phyloP scores from a whole-genome alignment of 106 monocot species.

The Narthecium ossifragum region DNA sequence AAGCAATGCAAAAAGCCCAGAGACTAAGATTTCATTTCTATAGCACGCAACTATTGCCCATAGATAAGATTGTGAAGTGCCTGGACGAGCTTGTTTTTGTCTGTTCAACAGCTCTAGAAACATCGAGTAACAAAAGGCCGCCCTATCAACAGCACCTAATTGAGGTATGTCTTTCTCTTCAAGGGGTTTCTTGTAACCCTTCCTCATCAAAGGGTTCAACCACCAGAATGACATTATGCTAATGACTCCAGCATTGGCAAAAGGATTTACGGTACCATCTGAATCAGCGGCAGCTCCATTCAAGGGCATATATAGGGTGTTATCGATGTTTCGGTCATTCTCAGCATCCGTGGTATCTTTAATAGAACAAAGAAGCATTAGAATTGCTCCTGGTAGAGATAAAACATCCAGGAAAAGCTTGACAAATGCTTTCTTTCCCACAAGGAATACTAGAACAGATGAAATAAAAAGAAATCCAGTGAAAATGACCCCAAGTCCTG shows the following conservation, averaged over 20 bases:
- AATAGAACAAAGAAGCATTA: constrained; percentile 31
- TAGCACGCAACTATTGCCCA: constrained; percentile 69
- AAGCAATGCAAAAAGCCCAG: constrained; percentile 72
- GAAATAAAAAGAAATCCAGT: constrained; percentile 38
- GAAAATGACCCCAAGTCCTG: constrained; percentile 8
- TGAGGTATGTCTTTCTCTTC: constrained; percentile 65
- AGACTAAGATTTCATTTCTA: constrained; percentile 41
- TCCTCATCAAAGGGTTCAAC: constrained; percentile 68
- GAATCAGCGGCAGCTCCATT: constrained; percentile 19
- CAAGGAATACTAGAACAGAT: constrained; percentile 27
- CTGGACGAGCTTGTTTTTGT: constrained; percentile 15
- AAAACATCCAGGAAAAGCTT: constrained; percentile 42
- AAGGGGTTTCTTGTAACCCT: constrained; percentile 56
- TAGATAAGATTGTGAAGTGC: constrained; percentile 27
- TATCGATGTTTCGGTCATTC: neutral
- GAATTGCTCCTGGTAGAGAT: constrained; percentile 48
- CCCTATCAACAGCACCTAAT: constrained; percentile 40
- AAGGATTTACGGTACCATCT: constrained; percentile 28
- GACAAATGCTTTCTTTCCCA: constrained; percentile 11
- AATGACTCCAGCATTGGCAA: constrained; percentile 55
- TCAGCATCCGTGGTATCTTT: constrained; percentile 16
- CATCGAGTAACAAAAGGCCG: constrained; percentile 27
- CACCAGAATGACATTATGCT: constrained; percentile 75
- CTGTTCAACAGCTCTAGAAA: constrained; percentile 35
- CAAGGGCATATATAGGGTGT: constrained; percentile 31